Percentiles rank a stretch among this genome's conserved stretches.
Conservation (phyloP, 495 filamentous ascomycete genomes). For the Penicillium herquei region DNA sequence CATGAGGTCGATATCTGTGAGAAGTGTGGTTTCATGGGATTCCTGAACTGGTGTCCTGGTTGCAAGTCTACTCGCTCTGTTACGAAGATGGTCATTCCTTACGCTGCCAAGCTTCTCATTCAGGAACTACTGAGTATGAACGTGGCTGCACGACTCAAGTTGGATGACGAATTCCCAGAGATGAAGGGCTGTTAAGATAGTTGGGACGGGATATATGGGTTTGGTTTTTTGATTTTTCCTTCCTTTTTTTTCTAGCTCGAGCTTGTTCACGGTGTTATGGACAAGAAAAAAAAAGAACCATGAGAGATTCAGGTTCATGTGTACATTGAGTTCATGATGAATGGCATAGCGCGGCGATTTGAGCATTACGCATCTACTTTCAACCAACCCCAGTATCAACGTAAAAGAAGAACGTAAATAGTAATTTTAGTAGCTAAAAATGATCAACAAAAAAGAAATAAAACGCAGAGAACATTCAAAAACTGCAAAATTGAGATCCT, state of each 20-base stretch:
- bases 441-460: constrained; percentile 1
- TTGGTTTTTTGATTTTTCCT: neutral
- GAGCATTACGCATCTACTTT: constrained; percentile 1
- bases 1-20: constrained; percentile 92
- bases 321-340: constrained; percentile 17
- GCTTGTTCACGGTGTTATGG: constrained; percentile 10
- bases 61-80: constrained; percentile 80
- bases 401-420: neutral
- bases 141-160: constrained; percentile 76
- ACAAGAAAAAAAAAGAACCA: constrained; percentile 7
- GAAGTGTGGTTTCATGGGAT: constrained; percentile 90
- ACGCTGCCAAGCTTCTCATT: constrained; percentile 94
- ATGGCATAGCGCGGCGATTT: constrained; percentile 37
- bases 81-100: constrained; percentile 93
- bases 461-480: too few species aligned
- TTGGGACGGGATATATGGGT: neutral
- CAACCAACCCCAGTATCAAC: neutral
- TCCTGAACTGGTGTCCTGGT: constrained; percentile 86
- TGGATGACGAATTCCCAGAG: constrained; percentile 89
- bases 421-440: neutral
- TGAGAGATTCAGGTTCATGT: constrained; percentile 8
- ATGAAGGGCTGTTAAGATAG: constrained; percentile 34
- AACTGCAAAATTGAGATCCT: neutral
- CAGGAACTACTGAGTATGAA: constrained; percentile 99
- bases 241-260: neutral